A percentile compares a stretch with the other conserved stretches of the same genome.
phyloP scores from a whole-genome alignment of 371 early-diverging fungal species.

The Mortierella sp. region DNA sequence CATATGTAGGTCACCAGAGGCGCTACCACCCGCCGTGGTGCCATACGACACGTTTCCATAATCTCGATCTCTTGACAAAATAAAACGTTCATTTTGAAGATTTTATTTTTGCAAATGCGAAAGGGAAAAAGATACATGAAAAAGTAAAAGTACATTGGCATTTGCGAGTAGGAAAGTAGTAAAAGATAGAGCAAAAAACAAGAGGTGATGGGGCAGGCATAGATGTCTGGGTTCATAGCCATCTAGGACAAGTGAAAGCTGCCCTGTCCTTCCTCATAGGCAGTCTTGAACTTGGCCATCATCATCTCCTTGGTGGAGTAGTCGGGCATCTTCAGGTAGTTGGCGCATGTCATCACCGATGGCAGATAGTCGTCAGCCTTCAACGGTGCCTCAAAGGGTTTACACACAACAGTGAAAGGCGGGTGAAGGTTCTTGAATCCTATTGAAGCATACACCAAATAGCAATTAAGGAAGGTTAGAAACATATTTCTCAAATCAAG shows the following conservation, averaged over 20 bases:
- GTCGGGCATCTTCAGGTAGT: slow-evolving; percentile 94
- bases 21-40: too few species aligned
- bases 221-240: not conserved
- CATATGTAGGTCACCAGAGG: too few species aligned
- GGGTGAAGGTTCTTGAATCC: slow-evolving; percentile 90
- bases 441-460: slow-evolving; percentile 8
- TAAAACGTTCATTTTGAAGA: not conserved
- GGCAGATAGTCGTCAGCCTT: slow-evolving; percentile 89
- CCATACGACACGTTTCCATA: too few species aligned
- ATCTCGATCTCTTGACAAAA: too few species aligned
- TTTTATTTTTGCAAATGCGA: slow-evolving; percentile 7
- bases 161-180: not conserved
- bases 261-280: slow-evolving; percentile 90
- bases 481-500: not conserved
- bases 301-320: slow-evolving; percentile 83
- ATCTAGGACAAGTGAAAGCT: slow-evolving; percentile 83
- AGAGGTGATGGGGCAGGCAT: not conserved
- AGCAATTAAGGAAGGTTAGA: not conserved
- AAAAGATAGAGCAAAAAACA: not conserved
- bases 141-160: not conserved
- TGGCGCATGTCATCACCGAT: slow-evolving; percentile 97
- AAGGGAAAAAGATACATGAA: not conserved
- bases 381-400: slow-evolving; percentile 73
- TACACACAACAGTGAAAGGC: slow-evolving; percentile 90
- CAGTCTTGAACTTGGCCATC: slow-evolving; percentile 72